A percentile compares a stretch with the other conserved stretches of the same genome.
Conservation (phyloP, 345 rosid genomes). For the Trapa bicornis region DNA sequence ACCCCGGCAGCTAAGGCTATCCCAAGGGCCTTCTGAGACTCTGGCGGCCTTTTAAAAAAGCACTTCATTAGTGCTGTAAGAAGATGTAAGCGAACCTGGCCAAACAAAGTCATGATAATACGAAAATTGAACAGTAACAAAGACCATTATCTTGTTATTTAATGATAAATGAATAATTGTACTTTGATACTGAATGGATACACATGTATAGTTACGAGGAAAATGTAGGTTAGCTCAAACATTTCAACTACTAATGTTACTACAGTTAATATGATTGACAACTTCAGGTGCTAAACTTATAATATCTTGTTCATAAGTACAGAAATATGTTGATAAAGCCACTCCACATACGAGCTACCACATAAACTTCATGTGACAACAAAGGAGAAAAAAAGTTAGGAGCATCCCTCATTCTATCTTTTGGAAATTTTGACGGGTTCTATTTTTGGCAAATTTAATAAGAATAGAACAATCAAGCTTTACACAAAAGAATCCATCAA, state of each 20-base stretch:
- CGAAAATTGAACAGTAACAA: background rate
- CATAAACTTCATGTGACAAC: background rate
- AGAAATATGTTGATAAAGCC: background rate
- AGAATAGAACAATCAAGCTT: background rate
- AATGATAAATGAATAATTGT: background rate
- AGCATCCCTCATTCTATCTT: too few species aligned
- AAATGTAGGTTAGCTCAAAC: background rate
- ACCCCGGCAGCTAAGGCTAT: constrained; percentile 75
- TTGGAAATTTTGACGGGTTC: background rate
- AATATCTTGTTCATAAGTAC: background rate
- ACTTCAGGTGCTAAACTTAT: background rate
- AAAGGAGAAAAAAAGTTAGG: too few species aligned
- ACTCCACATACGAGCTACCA: background rate
- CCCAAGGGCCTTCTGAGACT: constrained; percentile 86
- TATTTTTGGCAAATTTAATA: background rate
- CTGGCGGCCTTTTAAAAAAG: constrained; percentile 91
- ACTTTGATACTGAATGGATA: background rate
- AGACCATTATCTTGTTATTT: background rate
- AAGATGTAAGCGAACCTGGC: constrained; percentile 95
- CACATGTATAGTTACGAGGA: background rate
- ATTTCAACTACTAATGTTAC: background rate
- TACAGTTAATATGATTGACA: background rate
- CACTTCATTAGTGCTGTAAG: constrained; percentile 93
- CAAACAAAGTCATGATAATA: background rate
- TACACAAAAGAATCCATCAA: background rate